Base-by-base conservation (phyloP, 305 asterid genomes). In the Solanum hybrid region DNA sequence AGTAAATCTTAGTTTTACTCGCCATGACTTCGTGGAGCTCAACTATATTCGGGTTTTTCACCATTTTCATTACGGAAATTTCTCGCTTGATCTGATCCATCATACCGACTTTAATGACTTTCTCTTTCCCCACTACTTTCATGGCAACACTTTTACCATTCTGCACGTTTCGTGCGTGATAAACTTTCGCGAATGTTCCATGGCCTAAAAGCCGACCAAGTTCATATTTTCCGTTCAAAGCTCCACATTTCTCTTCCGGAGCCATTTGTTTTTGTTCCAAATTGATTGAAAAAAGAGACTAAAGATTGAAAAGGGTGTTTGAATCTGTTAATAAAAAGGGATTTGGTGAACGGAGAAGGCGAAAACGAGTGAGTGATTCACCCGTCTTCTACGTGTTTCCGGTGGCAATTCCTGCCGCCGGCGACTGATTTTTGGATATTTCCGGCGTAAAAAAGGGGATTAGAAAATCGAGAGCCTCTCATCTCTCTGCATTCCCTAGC, bases 401-500 rank as follows among this genome's bases (percentile, higher is more conserved):
- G 99, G 94, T 96, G 99, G 89, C 99, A 97, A 89, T 93, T 96
- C 76, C 99, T 94, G 94, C 97, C 98, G 92, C 97, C 93, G 45
- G 88, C 85, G 89, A 93, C 94, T 91, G 92, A 92, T 92, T 90
- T 93, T 45, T 91, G 95, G 89, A 93, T 41, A 89, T 93, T 95
- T n/a, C 93, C 94, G 91, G 94, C 94, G 89, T 94, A 88, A 32
- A 92, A 88, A 79, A 90, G 93, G 81, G 95, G 96, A 80, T 94
- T 94, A 95, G 89, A 90, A 92, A 91, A 90, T 94, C 96, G 91
- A 79, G 92, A 57, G 89, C 83, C 83, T 89, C 90, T 94, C 99
- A 97, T 97, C 98, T 95, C 97, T 97, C 95, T 93, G 99, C 99
- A 97, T 97, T 97, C 98, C 98, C 98, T 91, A 91, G 70, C 20